Percentiles rank a stretch among this genome's conserved stretches.
Conservation (phyloP, 352 stramenopile species). For the Hyaloperonospora brassicae region DNA sequence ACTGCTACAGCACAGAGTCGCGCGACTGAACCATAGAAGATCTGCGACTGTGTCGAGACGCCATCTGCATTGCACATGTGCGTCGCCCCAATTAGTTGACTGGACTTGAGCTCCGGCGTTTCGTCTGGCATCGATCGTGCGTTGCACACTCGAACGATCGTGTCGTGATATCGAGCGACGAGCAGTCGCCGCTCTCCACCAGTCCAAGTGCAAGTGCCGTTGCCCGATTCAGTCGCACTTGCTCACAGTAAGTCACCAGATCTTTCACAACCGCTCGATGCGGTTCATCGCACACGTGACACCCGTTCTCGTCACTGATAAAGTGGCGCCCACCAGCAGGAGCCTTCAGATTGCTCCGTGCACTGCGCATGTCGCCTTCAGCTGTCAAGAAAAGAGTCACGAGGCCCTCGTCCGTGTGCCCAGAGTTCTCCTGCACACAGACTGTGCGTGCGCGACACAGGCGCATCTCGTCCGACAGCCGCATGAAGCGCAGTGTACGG, state of each 20-base stretch:
- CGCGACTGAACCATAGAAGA: constrained; percentile 90
- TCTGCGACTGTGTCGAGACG: constrained; percentile 88
- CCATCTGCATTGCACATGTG: constrained; percentile 95
- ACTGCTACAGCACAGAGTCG: constrained; percentile 46
- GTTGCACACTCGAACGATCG: constrained; percentile 94
- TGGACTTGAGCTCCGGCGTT: constrained; percentile 83
- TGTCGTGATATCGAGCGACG: constrained; percentile 96
- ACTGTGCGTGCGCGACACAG: constrained; percentile 90
- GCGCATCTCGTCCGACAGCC: constrained; percentile 94
- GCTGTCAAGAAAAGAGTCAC: constrained; percentile 98
- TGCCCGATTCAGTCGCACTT: constrained; percentile 79
- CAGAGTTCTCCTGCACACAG: constrained; percentile 87
- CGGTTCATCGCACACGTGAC: constrained; percentile 94
- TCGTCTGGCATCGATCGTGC: constrained; percentile 69
- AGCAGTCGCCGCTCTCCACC: constrained; percentile 90
- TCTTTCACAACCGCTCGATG: constrained; percentile 84
- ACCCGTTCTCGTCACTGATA: constrained; percentile 93
- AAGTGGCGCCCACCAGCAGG: constrained; percentile 91
- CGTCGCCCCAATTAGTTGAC: constrained; percentile 82
- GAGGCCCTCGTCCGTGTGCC: constrained; percentile 87
- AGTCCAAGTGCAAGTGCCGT: constrained; percentile 64
- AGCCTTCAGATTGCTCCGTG: constrained; percentile 98
- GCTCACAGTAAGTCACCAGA: constrained; percentile 59
- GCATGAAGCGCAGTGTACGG: constrained; percentile 96
- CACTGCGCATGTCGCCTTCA: constrained; percentile 98